phyloP scores from a whole-genome alignment of 2,329 filamentous ascomycete genomes.

The Sporothrix schenckii region DNA sequence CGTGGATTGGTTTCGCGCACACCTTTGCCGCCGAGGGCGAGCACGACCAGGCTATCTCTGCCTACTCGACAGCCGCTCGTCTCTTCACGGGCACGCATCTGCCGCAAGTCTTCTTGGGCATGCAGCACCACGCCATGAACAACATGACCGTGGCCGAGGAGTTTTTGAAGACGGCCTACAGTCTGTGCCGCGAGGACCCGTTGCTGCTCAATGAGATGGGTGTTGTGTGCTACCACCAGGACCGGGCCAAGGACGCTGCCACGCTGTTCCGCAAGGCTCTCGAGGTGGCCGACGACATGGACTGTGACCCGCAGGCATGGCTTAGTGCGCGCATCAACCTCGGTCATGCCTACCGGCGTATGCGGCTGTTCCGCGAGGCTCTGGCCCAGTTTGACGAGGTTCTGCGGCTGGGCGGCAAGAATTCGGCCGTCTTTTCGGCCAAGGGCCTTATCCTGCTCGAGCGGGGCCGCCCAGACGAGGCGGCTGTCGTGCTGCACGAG shows the following conservation, averaged over 20 bases:
- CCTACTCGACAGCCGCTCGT: slow-evolving; percentile 91
- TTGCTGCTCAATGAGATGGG: slow-evolving; percentile 94
- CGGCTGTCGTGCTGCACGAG: slow-evolving; percentile 81
- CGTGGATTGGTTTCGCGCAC: slow-evolving; percentile 98
- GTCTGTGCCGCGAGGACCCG: slow-evolving; percentile 80
- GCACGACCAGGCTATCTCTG: slow-evolving; percentile 96
- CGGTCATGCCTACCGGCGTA: slow-evolving; percentile 79
- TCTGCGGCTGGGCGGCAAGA: slow-evolving; percentile 77
- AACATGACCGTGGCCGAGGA: slow-evolving; percentile 93
- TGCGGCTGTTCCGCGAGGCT: slow-evolving; percentile 69
- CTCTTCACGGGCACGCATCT: slow-evolving; percentile 97
- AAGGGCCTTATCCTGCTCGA: slow-evolving; percentile 86
- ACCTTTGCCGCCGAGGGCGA: slow-evolving; percentile 97
- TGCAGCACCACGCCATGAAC: slow-evolving; percentile 96
- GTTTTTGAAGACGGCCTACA: slow-evolving; percentile 87
- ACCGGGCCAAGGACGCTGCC: slow-evolving; percentile 73
- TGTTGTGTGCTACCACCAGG: slow-evolving; percentile 92
- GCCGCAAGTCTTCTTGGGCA: slow-evolving; percentile 92
- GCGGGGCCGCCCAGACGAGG: slow-evolving; percentile 71
- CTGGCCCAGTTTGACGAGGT: slow-evolving; percentile 85
- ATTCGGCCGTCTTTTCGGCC: slow-evolving; percentile 75
- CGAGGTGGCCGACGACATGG: slow-evolving; percentile 74
- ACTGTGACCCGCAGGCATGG: slow-evolving; percentile 80
- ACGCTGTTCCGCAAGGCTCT: slow-evolving; percentile 78
- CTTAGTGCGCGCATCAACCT: slow-evolving; percentile 84